Evolutionary conservation across 23 red algal genomes (phyloP), one percentile per base, ranked within the genome.

Genomic region (Gracilaria caudata): DNA sequence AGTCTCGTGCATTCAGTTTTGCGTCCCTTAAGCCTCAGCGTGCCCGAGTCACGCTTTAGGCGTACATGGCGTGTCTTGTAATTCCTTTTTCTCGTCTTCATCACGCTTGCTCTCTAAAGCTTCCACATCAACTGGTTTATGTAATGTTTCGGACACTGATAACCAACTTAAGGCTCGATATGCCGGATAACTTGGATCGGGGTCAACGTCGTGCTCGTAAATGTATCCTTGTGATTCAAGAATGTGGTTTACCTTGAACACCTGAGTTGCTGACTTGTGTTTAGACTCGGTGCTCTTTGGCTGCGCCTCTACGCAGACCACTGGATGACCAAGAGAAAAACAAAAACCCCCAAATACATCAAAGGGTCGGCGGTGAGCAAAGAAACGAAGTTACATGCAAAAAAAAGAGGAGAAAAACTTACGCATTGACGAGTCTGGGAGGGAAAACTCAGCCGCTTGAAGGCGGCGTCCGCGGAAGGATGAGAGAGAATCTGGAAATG

Each of bases 161-260:
- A 89, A 35, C 85, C 85, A 89, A 36, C 35, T 30, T 54, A 89
- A 64, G 32, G 85, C 72, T 25, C 38, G 55, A 46, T 24, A 72
- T 16, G 72, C 85, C 17, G 85, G 25, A 45, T 44, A 75, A 72
- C 79, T 79, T 28, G 35, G 37, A 61, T 78, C 19, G 34, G 85
- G 85, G 24, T 55, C 49, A 23, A 60, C 51, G 43, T 89, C 85
- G 33, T 89, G 85, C 57, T 78, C 63, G 43, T 89, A 89, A 72
- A 79, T 64, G 29, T 79, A 78, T 40, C 71, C 74, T 13, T 78
- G n/a, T 11, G 51, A 29, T 32, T 68, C 44, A 20, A 89, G 71
- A 63, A 61, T 30, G 56, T 78, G 61, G 30, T 89, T 89, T 25
- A 89, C 40, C 36, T 80, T 57, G 51, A 80, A 80, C 10, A 63